phyloP scores from a whole-genome alignment of 2,329 filamentous ascomycete species.

The Botryotinia convoluta region DNA sequence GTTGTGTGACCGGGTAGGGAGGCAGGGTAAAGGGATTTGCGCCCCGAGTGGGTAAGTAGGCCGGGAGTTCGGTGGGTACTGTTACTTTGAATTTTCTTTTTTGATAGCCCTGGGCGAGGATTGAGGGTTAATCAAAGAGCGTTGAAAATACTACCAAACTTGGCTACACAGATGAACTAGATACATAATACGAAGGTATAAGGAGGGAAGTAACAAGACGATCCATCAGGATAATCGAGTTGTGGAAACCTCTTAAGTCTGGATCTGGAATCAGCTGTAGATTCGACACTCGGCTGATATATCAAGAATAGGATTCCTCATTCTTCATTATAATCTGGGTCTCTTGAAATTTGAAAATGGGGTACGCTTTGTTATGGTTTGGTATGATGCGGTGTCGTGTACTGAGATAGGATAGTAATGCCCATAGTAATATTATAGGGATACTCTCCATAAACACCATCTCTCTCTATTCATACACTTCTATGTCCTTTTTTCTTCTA shows the following conservation, averaged over 20 bases:
- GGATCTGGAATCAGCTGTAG: neutral
- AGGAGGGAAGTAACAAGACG: no score
- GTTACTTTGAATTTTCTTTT: no score
- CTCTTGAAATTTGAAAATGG: neutral
- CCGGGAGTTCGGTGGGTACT: neutral
- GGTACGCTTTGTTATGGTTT: neutral
- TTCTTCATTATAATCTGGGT: neutral
- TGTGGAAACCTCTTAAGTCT: neutral
- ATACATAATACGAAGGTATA: neutral
- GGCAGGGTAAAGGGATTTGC: neutral
- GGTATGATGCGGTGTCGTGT: no score
- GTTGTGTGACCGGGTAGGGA: neutral
- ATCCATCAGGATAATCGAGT: no score
- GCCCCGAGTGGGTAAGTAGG: neutral
- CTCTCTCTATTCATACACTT: neutral
- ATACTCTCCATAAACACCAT: no score
- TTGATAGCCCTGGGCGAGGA: no score
- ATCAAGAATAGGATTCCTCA: neutral
- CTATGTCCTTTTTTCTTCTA: neutral
- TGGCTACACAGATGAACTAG: neutral
- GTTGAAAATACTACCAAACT: neutral
- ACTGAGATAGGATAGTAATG: no score
- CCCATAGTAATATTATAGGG: no score
- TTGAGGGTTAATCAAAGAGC: no score
- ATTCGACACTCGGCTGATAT: neutral